Percentiles rank a stretch among this genome's conserved stretches.
phyloP scores from a whole-genome alignment of 768 basidiomycete genomes.

The Russula sp. region DNA sequence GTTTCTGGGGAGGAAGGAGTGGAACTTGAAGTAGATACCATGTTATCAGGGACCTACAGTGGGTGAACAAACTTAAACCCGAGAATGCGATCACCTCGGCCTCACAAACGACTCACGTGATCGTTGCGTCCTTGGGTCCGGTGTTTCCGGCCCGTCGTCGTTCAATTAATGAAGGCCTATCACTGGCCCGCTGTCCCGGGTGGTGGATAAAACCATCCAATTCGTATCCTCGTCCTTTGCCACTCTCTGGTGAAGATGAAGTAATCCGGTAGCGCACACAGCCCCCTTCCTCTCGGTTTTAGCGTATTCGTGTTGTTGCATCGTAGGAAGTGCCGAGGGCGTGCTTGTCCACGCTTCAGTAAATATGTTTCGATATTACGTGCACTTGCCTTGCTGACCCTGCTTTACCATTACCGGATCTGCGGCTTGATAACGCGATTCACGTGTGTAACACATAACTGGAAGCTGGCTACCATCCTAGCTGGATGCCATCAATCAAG shows the following conservation, averaged over 20 bases:
- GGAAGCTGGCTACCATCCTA: neutral
- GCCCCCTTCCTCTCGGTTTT: too few species aligned
- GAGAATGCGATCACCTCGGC: neutral
- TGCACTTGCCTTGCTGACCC: too few species aligned
- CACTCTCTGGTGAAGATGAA: too few species aligned
- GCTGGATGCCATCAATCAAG: neutral
- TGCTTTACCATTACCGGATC: neutral
- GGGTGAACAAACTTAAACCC: neutral
- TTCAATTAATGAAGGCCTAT: neutral
- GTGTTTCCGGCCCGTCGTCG: neutral
- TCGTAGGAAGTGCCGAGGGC: too few species aligned
- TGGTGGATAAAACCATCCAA: neutral
- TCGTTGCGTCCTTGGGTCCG: neutral
- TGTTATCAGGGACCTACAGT: neutral
- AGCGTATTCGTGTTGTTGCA: too few species aligned
- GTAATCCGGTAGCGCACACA: too few species aligned
- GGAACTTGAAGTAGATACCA: slow-evolving; percentile 16
- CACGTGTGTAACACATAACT: neutral
- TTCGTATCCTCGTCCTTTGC: too few species aligned
- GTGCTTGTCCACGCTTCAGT: too few species aligned
- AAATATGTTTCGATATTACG: too few species aligned
- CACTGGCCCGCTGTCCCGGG: neutral
- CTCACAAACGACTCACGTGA: slow-evolving; percentile 4
- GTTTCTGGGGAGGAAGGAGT: slow-evolving; percentile 12
- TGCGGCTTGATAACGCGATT: neutral